Percentiles rank a stretch among this genome's conserved stretches.
Evolutionary conservation across 2,329 filamentous ascomycete species (phyloP).

Genomic region (Penicillium nordicum): DNA sequence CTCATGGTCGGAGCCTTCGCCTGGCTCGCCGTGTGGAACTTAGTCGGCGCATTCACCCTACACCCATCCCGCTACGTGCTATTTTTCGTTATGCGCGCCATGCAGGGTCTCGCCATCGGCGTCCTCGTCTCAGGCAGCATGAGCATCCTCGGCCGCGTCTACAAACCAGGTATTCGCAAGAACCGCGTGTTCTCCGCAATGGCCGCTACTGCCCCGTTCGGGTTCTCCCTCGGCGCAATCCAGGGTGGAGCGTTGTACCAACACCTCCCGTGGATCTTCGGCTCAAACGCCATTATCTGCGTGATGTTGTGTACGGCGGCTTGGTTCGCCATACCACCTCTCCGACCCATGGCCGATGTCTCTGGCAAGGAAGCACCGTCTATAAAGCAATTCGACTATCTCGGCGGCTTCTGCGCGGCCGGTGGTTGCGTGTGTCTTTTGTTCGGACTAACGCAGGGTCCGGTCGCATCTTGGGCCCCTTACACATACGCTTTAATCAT

Average conservation of each 20-base stretch:
- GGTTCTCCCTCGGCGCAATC: slow-evolving; percentile 43
- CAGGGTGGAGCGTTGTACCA: slow-evolving; percentile 43
- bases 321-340: slow-evolving; percentile 39
- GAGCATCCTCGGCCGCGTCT: slow-evolving; percentile 48
- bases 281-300: slow-evolving; percentile 42
- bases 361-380: slow-evolving; percentile 28
- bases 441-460: slow-evolving; percentile 55
- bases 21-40: slow-evolving; percentile 44
- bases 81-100: slow-evolving; percentile 39
- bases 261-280: slow-evolving; percentile 45
- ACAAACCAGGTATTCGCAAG: slow-evolving; percentile 45
- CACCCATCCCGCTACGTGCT: slow-evolving; percentile 34
- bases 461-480: slow-evolving; percentile 48
- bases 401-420: slow-evolving; percentile 49
- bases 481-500: slow-evolving; percentile 50
- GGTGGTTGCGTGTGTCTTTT: slow-evolving; percentile 54
- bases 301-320: slow-evolving; percentile 38
- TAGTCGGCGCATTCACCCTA: slow-evolving; percentile 37
- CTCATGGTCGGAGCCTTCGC: slow-evolving; percentile 44
- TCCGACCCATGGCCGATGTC: slow-evolving; percentile 31
- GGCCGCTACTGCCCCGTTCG: slow-evolving; percentile 48
- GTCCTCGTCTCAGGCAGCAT: slow-evolving; percentile 50
- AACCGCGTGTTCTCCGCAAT: slow-evolving; percentile 51
- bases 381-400: slow-evolving; percentile 35
- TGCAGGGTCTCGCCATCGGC: slow-evolving; percentile 50